These are phyloP conservation scores for Dactylis glomerata DNA, from an alignment of 176 grass and related monocot genomes.

Conservation along the genomic window DNA sequence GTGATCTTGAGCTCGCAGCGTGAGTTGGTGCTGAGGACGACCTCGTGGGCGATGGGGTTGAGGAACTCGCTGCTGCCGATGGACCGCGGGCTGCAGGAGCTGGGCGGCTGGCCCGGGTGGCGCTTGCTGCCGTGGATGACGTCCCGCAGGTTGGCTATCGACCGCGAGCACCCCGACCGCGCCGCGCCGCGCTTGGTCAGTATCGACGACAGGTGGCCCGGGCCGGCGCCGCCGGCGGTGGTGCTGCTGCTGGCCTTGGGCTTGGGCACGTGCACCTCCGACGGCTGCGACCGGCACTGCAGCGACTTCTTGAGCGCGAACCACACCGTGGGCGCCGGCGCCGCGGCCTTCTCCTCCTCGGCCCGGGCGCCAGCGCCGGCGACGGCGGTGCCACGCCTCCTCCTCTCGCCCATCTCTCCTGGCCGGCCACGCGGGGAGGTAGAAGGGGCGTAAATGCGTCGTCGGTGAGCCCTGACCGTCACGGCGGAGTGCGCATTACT, in stretches of 20 bases:
- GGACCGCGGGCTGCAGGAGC: slow-evolving; percentile 88
- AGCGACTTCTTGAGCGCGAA: slow-evolving; percentile 88
- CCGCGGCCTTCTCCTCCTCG: slow-evolving; percentile 26
- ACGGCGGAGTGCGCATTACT: slow-evolving; percentile 15
- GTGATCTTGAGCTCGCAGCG: slow-evolving; percentile 94
- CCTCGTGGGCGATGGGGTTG: slow-evolving; percentile 98
- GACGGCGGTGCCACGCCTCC: slow-evolving; percentile 19
- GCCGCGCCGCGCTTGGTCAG: slow-evolving; percentile 42
- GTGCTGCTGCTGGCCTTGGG: slow-evolving; percentile 20
- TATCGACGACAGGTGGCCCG: slow-evolving; percentile 42
- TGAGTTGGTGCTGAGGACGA: slow-evolving; percentile 88
- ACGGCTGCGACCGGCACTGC: slow-evolving; percentile 84
- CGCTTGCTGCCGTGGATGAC: slow-evolving; percentile 99
- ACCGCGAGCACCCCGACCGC: slow-evolving; percentile 83
- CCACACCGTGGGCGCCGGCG: slow-evolving; percentile 68
- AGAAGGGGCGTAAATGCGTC: neutral
- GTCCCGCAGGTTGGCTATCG: slow-evolving; percentile 89
- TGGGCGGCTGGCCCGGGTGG: slow-evolving; percentile 66
- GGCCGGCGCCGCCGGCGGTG: neutral
- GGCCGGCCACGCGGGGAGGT: neutral
- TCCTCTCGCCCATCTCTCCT: slow-evolving; percentile 34
- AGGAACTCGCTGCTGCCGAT: slow-evolving; percentile 97
- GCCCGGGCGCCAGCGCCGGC: neutral
- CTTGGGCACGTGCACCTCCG: slow-evolving; percentile 80
- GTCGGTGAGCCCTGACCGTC: slow-evolving; percentile 5